phyloP scores from a whole-genome alignment of 208 protist genomes.

The Trypanosoma melophagium region DNA sequence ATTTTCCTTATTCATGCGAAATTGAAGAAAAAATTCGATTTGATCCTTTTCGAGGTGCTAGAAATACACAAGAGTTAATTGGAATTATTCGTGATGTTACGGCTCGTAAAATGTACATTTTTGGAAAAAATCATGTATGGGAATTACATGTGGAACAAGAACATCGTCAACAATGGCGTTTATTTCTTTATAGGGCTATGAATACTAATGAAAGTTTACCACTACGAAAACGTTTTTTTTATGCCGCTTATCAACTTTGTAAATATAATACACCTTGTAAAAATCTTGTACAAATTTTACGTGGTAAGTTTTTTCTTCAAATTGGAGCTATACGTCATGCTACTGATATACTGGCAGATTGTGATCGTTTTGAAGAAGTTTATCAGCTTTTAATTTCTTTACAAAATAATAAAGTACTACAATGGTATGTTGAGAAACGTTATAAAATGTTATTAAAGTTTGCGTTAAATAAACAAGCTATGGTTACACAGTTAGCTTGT shows the following conservation, averaged over 20 bases:
- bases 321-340: slow-evolving; percentile 33
- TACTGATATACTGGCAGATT: slow-evolving; percentile 50
- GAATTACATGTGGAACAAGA: slow-evolving; percentile 65
- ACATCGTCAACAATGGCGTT: slow-evolving; percentile 62
- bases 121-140: slow-evolving; percentile 50
- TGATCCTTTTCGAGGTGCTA: slow-evolving; percentile 55
- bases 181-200: slow-evolving; percentile 75
- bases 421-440: slow-evolving; percentile 52
- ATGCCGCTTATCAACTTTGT: slow-evolving; percentile 55
- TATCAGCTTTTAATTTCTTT: slow-evolving; percentile 41
- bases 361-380: slow-evolving; percentile 66
- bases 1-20: slow-evolving; percentile 54
- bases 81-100: slow-evolving; percentile 52
- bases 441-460: slow-evolving; percentile 31
- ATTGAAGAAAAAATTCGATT: slow-evolving; percentile 72
- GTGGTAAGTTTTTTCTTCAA: slow-evolving; percentile 57
- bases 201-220: slow-evolving; percentile 25
- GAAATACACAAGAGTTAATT: slow-evolving; percentile 23
- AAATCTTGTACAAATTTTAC: slow-evolving; percentile 36
- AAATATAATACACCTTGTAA: slow-evolving; percentile 27
- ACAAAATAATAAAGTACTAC: slow-evolving; percentile 29
- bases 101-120: slow-evolving; percentile 54
- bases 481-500: slow-evolving; percentile 29
- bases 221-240: slow-evolving; percentile 56
- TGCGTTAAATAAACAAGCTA: not conserved